phyloP scores from a whole-genome alignment of 2,329 filamentous ascomycete genomes.

The Pleomassaria siparia region DNA sequence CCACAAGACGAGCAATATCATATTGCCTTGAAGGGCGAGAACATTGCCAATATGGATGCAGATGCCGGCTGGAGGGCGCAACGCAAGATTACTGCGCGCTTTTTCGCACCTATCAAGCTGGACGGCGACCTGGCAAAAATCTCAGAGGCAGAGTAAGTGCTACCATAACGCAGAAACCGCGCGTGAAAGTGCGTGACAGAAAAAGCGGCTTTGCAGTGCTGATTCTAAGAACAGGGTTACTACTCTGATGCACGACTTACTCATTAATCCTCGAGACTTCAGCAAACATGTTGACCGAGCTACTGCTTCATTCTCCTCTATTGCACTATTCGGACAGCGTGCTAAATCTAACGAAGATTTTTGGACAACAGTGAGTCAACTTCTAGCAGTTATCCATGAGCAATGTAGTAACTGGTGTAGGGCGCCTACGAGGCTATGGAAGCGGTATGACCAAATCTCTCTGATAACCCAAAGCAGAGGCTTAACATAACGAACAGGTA shows the following conservation, averaged over 20 bases:
- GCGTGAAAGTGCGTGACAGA: constrained; percentile 5
- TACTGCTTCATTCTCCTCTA: constrained; percentile 22
- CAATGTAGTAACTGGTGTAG: constrained; percentile 9
- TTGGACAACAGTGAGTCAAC: constrained; percentile 24
- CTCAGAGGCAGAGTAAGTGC: constrained; percentile 28
- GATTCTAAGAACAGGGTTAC: constrained; percentile 14
- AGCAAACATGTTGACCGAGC: constrained; percentile 19
- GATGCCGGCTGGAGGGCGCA: constrained; percentile 19
- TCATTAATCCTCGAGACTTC: constrained; percentile 49
- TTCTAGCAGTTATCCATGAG: constrained; percentile 1
- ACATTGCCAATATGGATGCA: constrained; percentile 21
- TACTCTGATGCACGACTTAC: constrained; percentile 47
- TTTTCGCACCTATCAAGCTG: constrained; percentile 21
- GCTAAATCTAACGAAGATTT: constrained; percentile 19
- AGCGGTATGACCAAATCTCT: constrained; percentile 11
- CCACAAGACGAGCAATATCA: constrained; percentile 17
- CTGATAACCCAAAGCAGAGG: constrained; percentile 1
- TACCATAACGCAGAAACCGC: constrained; percentile 2
- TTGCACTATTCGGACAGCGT: constrained; percentile 24
- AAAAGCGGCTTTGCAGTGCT: constrained; percentile 5
- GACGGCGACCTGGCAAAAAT: constrained; percentile 21
- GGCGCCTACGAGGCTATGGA: constrained; percentile 22
- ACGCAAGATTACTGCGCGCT: constrained; percentile 22
- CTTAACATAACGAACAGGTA: constrained; percentile 11
- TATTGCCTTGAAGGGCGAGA: constrained; percentile 16